Evolutionary conservation across 352 stramenopile genomes (phyloP).

Genomic region (Globisporangium radiosum): DNA sequence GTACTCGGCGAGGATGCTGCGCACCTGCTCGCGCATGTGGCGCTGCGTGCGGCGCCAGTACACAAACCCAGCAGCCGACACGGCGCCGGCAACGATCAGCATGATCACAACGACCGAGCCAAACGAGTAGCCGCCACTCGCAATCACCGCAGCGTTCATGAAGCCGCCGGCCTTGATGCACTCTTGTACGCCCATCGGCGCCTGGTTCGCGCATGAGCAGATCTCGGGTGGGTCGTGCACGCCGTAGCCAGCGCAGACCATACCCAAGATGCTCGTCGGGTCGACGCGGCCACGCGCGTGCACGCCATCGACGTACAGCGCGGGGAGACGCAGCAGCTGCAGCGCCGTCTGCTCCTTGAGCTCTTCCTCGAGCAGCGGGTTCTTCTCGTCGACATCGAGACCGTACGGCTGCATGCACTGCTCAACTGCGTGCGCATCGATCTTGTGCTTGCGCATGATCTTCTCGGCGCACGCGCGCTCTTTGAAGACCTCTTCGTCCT

Average conservation of each 20-base stretch:
- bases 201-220: slow-evolving; percentile 69
- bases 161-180: slow-evolving; percentile 72
- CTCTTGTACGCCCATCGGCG: slow-evolving; percentile 45
- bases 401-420: slow-evolving; percentile 92
- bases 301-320: slow-evolving; percentile 93
- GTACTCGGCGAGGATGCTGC: slow-evolving; percentile 95
- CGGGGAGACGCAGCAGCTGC: slow-evolving; percentile 90
- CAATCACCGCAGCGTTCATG: slow-evolving; percentile 44
- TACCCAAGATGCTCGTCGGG: slow-evolving; percentile 72
- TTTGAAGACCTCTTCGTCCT: slow-evolving; percentile 82
- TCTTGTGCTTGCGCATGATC: slow-evolving; percentile 84
- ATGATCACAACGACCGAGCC: slow-evolving; percentile 83
- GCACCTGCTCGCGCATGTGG: slow-evolving; percentile 94
- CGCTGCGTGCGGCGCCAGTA: slow-evolving; percentile 90
- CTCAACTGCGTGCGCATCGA: slow-evolving; percentile 85
- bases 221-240: slow-evolving; percentile 74
- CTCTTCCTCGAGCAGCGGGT: slow-evolving; percentile 88
- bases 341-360: slow-evolving; percentile 85
- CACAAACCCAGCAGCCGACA: slow-evolving; percentile 72
- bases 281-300: slow-evolving; percentile 90
- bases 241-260: slow-evolving; percentile 83
- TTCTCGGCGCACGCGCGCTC: slow-evolving; percentile 86
- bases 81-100: slow-evolving; percentile 64
- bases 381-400: slow-evolving; percentile 78
- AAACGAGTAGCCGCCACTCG: slow-evolving; percentile 69